Conservation (phyloP, 306 rosid species). For the Fragaria iinumae region DNA sequence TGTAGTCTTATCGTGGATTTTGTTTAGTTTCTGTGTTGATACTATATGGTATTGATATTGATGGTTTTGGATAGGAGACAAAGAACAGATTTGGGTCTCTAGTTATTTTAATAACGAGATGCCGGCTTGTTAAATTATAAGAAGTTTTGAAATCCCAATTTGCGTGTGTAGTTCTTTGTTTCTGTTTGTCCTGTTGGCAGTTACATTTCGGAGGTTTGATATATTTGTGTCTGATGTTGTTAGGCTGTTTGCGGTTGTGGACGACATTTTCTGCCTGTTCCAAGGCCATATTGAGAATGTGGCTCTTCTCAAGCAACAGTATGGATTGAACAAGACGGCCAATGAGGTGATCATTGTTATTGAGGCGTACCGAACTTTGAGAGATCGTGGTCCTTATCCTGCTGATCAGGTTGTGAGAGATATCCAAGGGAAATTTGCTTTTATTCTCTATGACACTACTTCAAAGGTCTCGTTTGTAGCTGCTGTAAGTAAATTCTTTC, state of each 20-base stretch:
- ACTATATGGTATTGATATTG: slow-evolving; percentile 4
- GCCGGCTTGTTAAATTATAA: not conserved
- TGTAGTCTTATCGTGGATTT: not conserved
- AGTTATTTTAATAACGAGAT: not conserved
- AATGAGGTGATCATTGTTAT: slow-evolving; percentile 80
- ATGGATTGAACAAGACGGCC: slow-evolving; percentile 85
- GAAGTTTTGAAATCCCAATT: not conserved
- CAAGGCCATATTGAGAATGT: slow-evolving; percentile 89
- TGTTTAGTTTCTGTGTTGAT: not conserved
- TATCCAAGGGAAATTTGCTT: slow-evolving; percentile 85
- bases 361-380: slow-evolving; percentile 87
- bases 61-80: slow-evolving; percentile 20
- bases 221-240: slow-evolving; percentile 10
- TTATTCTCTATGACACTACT: slow-evolving; percentile 70
- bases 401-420: slow-evolving; percentile 95
- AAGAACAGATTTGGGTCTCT: slow-evolving; percentile 16
- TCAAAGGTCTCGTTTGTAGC: slow-evolving; percentile 61
- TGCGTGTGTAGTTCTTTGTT: not conserved
- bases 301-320: slow-evolving; percentile 87
- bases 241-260: slow-evolving; percentile 95
- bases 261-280: slow-evolving; percentile 95
- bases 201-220: not conserved
- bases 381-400: slow-evolving; percentile 98
- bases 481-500: slow-evolving; percentile 54
- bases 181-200: not conserved